Evolutionary conservation across 2,329 filamentous ascomycete species (phyloP).

Genomic region (Aspergillus spinulosporus): DNA sequence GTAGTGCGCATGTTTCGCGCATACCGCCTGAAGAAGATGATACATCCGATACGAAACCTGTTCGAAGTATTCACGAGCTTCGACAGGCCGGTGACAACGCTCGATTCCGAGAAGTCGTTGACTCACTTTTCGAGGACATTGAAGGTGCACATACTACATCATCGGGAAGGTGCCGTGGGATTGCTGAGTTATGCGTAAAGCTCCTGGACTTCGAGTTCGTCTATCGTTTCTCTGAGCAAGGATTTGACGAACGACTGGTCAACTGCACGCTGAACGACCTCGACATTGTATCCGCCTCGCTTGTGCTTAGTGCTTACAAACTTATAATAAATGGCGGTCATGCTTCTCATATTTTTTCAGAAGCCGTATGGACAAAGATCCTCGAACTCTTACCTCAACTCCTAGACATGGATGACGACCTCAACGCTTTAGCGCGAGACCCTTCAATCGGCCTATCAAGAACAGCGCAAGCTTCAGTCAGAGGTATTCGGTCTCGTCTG

Average conservation of each 20-base stretch:
- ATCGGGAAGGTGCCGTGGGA: slow-evolving; percentile 53
- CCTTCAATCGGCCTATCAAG: slow-evolving; percentile 32
- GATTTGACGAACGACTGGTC: slow-evolving; percentile 68
- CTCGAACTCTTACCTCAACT: slow-evolving; percentile 30
- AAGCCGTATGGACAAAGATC: slow-evolving; percentile 35
- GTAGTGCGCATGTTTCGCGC: background rate
- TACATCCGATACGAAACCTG: slow-evolving; percentile 43
- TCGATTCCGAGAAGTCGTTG: slow-evolving; percentile 57
- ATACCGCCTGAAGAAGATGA: slow-evolving; percentile 43
- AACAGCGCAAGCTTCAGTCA: slow-evolving; percentile 31
- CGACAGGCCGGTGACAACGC: slow-evolving; percentile 59
- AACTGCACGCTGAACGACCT: slow-evolving; percentile 59
- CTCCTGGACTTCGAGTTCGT: slow-evolving; percentile 45
- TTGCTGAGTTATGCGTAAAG: slow-evolving; percentile 58
- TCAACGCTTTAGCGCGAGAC: slow-evolving; percentile 26
- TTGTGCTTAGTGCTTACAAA: slow-evolving; percentile 36
- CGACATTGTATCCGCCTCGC: slow-evolving; percentile 48
- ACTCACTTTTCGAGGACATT: slow-evolving; percentile 61
- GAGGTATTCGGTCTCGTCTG: slow-evolving; percentile 27
- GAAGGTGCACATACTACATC: slow-evolving; percentile 48
- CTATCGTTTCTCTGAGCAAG: slow-evolving; percentile 68
- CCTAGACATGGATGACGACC: slow-evolving; percentile 31
- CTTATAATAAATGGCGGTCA: slow-evolving; percentile 31
- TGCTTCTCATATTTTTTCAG: slow-evolving; percentile 31
- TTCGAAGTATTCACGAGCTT: slow-evolving; percentile 63